phyloP scores from a whole-genome alignment of 108 stramenopile genomes.

The Fragilaria crotonensis region DNA sequence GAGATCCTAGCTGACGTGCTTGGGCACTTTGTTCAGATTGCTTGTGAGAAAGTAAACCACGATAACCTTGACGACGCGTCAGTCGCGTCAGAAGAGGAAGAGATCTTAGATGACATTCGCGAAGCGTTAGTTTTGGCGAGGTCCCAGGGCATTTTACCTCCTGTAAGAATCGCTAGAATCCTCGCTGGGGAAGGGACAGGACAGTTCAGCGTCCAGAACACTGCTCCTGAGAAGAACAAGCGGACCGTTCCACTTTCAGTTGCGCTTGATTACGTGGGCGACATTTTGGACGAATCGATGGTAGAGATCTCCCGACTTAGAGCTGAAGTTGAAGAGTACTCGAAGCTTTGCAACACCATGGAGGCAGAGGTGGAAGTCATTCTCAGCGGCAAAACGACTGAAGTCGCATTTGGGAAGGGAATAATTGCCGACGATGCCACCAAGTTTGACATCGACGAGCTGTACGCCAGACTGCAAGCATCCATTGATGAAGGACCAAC shows the following conservation, averaged over 20 bases:
- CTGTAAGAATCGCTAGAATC: conserved; percentile 73
- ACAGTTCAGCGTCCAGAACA: conserved; percentile 38
- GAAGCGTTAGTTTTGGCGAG: conserved; percentile 67
- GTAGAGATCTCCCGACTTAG: conserved; percentile 57
- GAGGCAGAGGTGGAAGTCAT: conserved; percentile 65
- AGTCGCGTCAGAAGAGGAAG: conserved; percentile 46
- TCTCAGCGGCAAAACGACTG: conserved; percentile 11
- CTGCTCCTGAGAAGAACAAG: neutral
- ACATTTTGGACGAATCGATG: conserved; percentile 64
- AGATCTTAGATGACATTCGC: conserved; percentile 71
- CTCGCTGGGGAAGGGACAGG: conserved; percentile 74
- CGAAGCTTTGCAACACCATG: conserved; percentile 66
- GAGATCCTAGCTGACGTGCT: conserved; percentile 77
- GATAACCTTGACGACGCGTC: conserved; percentile 38
- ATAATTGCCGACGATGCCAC: conserved; percentile 12
- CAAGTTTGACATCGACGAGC: conserved; percentile 61
- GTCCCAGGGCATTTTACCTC: conserved; percentile 56
- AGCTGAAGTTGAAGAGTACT: conserved; percentile 70
- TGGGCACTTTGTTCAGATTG: conserved; percentile 70
- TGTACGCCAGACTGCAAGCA: conserved; percentile 50
- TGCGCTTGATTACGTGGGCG: conserved; percentile 76
- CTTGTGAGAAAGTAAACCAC: conserved; percentile 24
- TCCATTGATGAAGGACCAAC: conserved; percentile 6
- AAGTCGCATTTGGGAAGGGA: conserved; percentile 3
- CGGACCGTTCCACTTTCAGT: conserved; percentile 66